phyloP scores from a whole-genome alignment of 176 grass and related monocot genomes.

The Ensete glaucum region DNA sequence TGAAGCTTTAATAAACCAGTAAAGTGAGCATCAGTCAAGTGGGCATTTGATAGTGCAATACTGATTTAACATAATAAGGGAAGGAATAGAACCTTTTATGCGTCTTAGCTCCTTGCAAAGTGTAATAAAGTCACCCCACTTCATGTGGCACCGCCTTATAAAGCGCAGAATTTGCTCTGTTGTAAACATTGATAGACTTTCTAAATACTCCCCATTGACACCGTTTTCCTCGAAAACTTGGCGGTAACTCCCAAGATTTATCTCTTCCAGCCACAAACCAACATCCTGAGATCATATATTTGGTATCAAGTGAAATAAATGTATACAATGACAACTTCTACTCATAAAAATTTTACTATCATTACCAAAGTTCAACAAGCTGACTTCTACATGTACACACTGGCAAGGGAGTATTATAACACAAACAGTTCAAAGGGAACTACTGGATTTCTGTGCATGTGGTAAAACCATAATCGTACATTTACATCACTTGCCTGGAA shows the following conservation, averaged over 20 bases:
- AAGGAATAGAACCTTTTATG: constrained; percentile 62
- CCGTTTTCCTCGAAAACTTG: constrained; percentile 78
- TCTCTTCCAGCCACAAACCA: constrained; percentile 80
- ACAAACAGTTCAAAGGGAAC: no score
- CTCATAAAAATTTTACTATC: no score
- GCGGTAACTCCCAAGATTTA: constrained; percentile 69
- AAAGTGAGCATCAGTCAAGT: background rate
- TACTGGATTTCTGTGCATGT: no score
- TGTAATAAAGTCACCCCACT: constrained; percentile 90
- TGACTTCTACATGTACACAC: no score
- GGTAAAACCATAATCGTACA: no score
- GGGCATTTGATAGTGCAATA: no score
- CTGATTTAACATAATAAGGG: background rate
- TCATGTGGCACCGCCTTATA: constrained; percentile 89
- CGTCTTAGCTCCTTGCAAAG: constrained; percentile 84
- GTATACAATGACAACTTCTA: no score
- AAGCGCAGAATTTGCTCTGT: constrained; percentile 89
- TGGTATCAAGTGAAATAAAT: no score
- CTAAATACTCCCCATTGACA: constrained; percentile 80
- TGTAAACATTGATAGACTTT: constrained; percentile 85
- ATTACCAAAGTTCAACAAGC: no score
- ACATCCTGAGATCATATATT: constrained; percentile 53
- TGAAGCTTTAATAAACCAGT: no score
- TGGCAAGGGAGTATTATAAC: no score
- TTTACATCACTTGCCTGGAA: no score